Percentiles rank a stretch among this genome's conserved stretches.
phyloP scores from a whole-genome alignment of 129 eudicot species.

The Mikania micrantha region DNA sequence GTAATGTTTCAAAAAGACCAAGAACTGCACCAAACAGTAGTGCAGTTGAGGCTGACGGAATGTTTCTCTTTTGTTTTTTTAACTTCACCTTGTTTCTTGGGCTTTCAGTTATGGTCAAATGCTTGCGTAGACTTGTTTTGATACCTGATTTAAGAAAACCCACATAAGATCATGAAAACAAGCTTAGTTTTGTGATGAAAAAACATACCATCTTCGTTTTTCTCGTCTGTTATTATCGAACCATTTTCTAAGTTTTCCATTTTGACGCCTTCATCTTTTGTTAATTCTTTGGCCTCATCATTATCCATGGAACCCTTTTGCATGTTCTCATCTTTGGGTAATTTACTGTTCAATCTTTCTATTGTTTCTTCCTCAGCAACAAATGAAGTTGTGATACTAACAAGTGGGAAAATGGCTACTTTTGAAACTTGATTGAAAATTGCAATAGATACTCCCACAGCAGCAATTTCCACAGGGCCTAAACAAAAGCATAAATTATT shows the following conservation, averaged over 20 bases:
- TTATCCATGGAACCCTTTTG: conserved; percentile 24
- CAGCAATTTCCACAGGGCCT: conserved; percentile 81
- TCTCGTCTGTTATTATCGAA: background rate
- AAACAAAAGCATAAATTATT: background rate
- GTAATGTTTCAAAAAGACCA: conserved; percentile 59
- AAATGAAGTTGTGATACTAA: conserved; percentile 88
- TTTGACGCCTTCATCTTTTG: conserved; percentile 18
- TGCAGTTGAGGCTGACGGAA: conserved; percentile 83
- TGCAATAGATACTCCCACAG: conserved; percentile 82
- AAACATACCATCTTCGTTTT: conserved; percentile 26
- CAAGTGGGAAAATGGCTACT: conserved; percentile 82
- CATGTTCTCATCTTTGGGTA: conserved; percentile 8
- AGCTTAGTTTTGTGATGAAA: background rate
- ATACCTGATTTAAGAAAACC: conserved; percentile 13
- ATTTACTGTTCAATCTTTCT: conserved; percentile 29
- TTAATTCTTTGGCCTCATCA: conserved; percentile 11
- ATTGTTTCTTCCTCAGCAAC: conserved; percentile 87
- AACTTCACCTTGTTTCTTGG: conserved; percentile 4
- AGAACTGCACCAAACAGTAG: conserved; percentile 59
- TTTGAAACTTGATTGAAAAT: conserved; percentile 91
- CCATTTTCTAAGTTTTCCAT: conserved; percentile 36
- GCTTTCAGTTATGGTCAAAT: conserved; percentile 3
- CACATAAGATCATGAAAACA: background rate
- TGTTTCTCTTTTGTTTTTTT: conserved; percentile 34
- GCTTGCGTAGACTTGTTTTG: conserved; percentile 16